Evolutionary conservation across 176 grass and related monocot species (phyloP), one percentile per base, ranked within the genome.

Genomic region (Lolium multiflorum): DNA sequence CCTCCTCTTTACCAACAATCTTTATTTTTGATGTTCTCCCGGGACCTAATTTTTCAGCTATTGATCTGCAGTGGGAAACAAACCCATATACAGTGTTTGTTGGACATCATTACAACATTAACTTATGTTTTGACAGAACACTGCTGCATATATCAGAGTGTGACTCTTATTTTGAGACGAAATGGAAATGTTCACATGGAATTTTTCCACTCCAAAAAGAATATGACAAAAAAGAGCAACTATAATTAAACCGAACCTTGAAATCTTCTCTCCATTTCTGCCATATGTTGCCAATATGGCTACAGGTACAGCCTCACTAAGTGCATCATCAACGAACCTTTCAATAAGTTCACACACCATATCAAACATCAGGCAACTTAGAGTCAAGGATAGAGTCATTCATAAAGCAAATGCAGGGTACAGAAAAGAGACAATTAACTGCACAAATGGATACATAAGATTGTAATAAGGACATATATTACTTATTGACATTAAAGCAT

Each of bases 271-370:
- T 35, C 96, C 96, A 57, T 98, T 91, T 89, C 90, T 95, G 39
- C 93, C 88, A 43, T 92, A 94, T 47, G 90, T 74, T 87, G 80
- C 83, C 79, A 98, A 86, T 88, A 98, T 89, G 56, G 82, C 79
- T 60, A 94, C 78, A 89, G 91, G 88, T 50, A 94, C 31, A 81
- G 82, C 91, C 79, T 91, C 91, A 83, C 80, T 80, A 81, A 96
- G 79, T 68, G 92, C 96, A 88, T 98, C 96, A 88, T 98, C 93
- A 66, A 98, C 91, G 74, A 98, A 96, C 88, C 96, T 96, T 86
- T 65, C 24, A 83, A 87, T 79, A 59, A 82, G 74, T 52, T 79
- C 54, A 86, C 81, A 88, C 3, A 81, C 7, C 83, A 59, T 24
- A 79, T 80, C 20, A 92, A 17, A 87, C 38, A 78, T 43, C 81